Evolutionary conservation across 1,284 basidiomycete genomes (phyloP).

Genomic region (Puccinia coronata): DNA sequence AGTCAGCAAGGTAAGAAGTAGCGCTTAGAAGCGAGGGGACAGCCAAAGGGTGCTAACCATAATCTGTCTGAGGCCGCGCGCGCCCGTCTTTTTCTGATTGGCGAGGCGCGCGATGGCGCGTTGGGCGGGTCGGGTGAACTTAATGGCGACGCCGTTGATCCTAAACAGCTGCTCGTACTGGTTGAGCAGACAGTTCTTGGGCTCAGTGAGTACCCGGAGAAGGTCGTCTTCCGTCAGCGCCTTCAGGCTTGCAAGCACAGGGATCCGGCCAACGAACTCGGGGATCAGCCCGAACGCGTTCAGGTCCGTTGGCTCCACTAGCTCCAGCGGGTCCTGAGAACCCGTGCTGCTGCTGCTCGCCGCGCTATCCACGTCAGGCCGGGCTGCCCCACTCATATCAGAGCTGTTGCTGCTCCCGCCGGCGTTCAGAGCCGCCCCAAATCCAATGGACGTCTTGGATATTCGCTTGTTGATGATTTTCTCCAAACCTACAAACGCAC

Average conservation of each 20-base stretch:
- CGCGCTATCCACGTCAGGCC: constrained; percentile 21
- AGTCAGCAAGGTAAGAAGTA: neutral
- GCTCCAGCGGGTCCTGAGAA: constrained; percentile 16
- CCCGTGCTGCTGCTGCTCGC: neutral
- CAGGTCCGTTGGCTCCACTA: constrained; percentile 65
- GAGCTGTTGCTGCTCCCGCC: constrained; percentile 78
- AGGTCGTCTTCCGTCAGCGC: constrained; percentile 74
- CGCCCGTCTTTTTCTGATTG: constrained; percentile 78
- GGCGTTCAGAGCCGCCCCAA: constrained; percentile 39
- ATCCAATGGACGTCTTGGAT: constrained; percentile 66
- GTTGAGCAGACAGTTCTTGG: constrained; percentile 82
- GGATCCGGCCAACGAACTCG: constrained; percentile 87
- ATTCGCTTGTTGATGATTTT: constrained; percentile 74
- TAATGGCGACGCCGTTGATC: constrained; percentile 54
- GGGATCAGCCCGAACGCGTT: constrained; percentile 89
- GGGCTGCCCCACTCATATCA: constrained; percentile 64
- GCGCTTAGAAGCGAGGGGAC: neutral
- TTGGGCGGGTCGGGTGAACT: constrained; percentile 60
- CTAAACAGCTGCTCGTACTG: constrained; percentile 80
- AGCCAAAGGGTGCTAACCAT: constrained; percentile 65
- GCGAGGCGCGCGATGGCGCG: constrained; percentile 75
- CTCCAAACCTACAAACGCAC: constrained; percentile 91
- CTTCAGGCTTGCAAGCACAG: constrained; percentile 78
- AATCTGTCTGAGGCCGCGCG: constrained; percentile 80
- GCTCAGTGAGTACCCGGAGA: constrained; percentile 84